Conservation (phyloP, 176 grass and related monocot species). For the Miscanthus lutarioriparius region DNA sequence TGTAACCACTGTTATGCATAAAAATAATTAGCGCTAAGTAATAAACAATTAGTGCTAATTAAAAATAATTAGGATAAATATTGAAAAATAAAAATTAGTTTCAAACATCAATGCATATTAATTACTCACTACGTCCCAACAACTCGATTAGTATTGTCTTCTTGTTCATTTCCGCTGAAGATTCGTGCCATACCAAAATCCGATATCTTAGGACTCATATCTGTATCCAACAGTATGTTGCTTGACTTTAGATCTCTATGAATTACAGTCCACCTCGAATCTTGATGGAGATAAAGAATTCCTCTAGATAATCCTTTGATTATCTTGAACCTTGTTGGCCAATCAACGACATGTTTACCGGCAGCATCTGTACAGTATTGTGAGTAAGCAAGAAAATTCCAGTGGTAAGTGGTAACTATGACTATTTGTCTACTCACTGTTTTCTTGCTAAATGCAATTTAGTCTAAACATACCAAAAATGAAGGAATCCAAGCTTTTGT, state of each 20-base stretch:
- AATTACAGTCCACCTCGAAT: constrained; percentile 56
- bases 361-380: not conserved
- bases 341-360: constrained; percentile 35
- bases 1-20: constrained; percentile 54
- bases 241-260: constrained; percentile 52
- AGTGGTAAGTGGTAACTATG: no score
- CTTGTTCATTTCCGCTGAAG: constrained; percentile 36
- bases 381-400: no score
- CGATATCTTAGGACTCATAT: constrained; percentile 64
- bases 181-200: constrained; percentile 72
- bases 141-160: constrained; percentile 51
- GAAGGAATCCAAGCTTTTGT: constrained; percentile 45
- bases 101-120: not conserved
- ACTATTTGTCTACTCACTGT: no score
- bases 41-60: not conserved
- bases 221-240: constrained; percentile 50
- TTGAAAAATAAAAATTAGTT: not conserved
- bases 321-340: constrained; percentile 50
- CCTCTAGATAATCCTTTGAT: constrained; percentile 57
- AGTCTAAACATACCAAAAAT: constrained; percentile 17
- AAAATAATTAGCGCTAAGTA: not conserved
- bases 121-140: constrained; percentile 46
- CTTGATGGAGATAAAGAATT: constrained; percentile 63
- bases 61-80: no score
- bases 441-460: no score